Evolutionary conservation across 2,329 filamentous ascomycete genomes (phyloP).

Genomic region (Chaetomium strumarium): DNA sequence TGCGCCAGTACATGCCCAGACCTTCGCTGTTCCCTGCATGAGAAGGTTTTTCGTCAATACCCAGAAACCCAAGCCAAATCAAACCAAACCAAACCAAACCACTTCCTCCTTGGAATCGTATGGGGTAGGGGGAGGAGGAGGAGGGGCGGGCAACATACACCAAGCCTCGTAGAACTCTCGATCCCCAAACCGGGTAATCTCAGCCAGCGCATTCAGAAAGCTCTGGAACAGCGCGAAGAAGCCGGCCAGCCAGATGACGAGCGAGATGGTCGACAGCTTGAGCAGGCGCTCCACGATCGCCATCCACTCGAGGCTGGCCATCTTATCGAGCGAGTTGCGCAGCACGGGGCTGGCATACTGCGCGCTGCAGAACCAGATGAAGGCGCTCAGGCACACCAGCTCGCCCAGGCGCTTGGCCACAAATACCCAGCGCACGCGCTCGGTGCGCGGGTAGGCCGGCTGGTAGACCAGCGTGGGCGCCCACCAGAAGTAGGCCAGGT

Average conservation of each 20-base stretch:
- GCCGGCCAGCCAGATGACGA: slow-evolving; percentile 94
- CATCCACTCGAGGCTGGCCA: slow-evolving; percentile 70
- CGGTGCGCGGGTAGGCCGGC: slow-evolving; percentile 85
- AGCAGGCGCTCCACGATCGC: slow-evolving; percentile 84
- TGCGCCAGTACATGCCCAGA: slow-evolving; percentile 84
- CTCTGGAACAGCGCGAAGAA: slow-evolving; percentile 98
- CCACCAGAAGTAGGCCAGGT: slow-evolving; percentile 96
- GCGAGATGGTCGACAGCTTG: slow-evolving; percentile 90
- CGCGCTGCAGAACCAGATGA: slow-evolving; percentile 91
- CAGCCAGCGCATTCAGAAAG: slow-evolving; percentile 82
- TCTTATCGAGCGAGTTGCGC: slow-evolving; percentile 82
- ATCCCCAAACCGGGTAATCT: slow-evolving; percentile 85
- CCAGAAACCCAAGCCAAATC: too few relatives aligned
- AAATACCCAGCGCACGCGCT: slow-evolving; percentile 78
- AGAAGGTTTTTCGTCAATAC: too few relatives aligned
- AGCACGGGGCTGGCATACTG: slow-evolving; percentile 91
- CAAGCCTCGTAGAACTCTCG: slow-evolving; percentile 94
- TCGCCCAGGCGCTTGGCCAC: slow-evolving; percentile 78
- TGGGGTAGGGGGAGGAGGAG: background rate
- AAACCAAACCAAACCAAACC: too few relatives aligned
- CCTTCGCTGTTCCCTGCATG: slow-evolving; percentile 65
- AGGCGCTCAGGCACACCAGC: slow-evolving; percentile 69
- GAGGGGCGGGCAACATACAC: slow-evolving; percentile 48
- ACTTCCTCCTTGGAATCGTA: background rate
- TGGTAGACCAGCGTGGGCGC: slow-evolving; percentile 95